A percentile compares a stretch with the other conserved stretches of the same genome.
Evolutionary conservation across 1,284 basidiomycete species (phyloP).

Genomic region (Laetiporus sulphureus): DNA sequence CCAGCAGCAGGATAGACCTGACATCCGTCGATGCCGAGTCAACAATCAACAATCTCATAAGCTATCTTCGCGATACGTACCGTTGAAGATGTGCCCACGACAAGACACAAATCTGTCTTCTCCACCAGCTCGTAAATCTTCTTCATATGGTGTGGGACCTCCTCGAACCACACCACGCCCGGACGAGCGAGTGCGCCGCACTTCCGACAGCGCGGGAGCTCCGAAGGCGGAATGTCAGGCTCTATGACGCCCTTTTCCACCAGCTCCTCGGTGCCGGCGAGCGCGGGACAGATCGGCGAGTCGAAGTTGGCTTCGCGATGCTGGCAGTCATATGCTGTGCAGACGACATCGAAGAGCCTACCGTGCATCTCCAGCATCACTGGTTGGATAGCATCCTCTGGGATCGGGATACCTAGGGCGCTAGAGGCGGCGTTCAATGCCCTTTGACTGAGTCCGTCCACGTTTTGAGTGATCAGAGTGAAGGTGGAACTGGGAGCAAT

Average conservation of each 20-base stretch:
- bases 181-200: conserved; percentile 49
- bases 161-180: conserved; percentile 66
- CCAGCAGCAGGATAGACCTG: conserved; percentile 43
- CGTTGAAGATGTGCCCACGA: conserved; percentile 58
- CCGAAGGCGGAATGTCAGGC: conserved; percentile 34
- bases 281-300: conserved; percentile 45
- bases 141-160: conserved; percentile 37
- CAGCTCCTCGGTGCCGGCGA: conserved; percentile 45
- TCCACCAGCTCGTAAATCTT: conserved; percentile 39
- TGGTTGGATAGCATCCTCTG: conserved; percentile 5
- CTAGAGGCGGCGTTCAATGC: conserved; percentile 21
- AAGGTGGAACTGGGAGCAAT: conserved; percentile 39
- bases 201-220: conserved; percentile 45
- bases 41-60: not conserved
- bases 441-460: conserved; percentile 50
- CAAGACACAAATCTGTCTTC: conserved; percentile 50
- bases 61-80: conserved; percentile 25
- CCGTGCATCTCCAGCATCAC: conserved; percentile 63
- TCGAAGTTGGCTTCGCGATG: conserved; percentile 33
- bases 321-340: conserved; percentile 36
- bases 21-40: not conserved
- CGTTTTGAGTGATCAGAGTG: conserved; percentile 60
- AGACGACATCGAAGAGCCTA: conserved; percentile 48
- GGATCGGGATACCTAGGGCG: conserved; percentile 1
- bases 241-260: conserved; percentile 32